Evolutionary conservation across 352 stramenopile genomes (phyloP), one percentile per base, ranked within the genome.

Genomic region (Lagenidium giganteum): DNA sequence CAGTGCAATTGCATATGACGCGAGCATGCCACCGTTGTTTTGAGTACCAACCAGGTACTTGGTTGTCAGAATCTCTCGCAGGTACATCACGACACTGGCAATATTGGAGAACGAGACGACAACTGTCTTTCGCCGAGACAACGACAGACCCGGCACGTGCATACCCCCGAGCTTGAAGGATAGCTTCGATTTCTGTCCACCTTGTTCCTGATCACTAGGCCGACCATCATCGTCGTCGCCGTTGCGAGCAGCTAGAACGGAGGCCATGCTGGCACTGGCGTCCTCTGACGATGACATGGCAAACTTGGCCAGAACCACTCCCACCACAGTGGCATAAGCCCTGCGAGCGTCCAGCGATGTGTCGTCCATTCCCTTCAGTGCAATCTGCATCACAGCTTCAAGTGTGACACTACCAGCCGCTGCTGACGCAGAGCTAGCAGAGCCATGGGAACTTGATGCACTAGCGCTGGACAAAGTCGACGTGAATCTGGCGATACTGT

Each of bases 1-100:
- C 13, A 92, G 39, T 37, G 80, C 70, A 21, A 94, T 69, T 0
- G 80, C 75, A 28, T 81, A 87, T 3, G 81, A 74, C 3, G 78
- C 68, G 9, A 93, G 58, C 30, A 87, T 77, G 1, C 76, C 80
- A 16, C 82, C 82, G 38, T 88, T 4, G 35, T 29, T 13, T 13
- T 52, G 32, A n/a, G n/a, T n/a, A n/a, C n/a, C n/a, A n/a, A n/a
- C n/a, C n/a, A n/a, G n/a, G n/a, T n/a, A 47, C 17, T 38, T 34
- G 40, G 16, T n/a, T 18, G 22, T 8, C 12, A 60, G 34, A 13
- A 41, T 41, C 14, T 60, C 51, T 17, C 57, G 56, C n/a, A 56
- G 36, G 35, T 42, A 51, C 27, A 37, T 12, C 8, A 60, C 20
- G 18, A 51, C 41, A 21, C 17, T 12, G 8, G 50, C 43, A n/a